Evolutionary conservation across 2,329 filamentous ascomycete species (phyloP).

Genomic region (Blastomyces gilchristii): DNA sequence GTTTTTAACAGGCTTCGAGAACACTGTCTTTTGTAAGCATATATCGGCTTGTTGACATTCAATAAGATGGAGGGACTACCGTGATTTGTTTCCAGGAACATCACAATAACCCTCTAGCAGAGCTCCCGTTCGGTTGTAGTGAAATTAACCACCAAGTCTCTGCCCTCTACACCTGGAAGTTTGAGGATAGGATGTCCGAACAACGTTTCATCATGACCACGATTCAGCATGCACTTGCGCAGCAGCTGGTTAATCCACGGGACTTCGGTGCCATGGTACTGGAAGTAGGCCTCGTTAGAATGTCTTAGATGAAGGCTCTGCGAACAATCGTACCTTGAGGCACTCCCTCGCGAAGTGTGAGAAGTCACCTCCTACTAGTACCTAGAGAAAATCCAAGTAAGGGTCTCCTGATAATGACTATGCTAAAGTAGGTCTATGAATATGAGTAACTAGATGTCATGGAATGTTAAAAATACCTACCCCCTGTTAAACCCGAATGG

Average conservation of each 20-base stretch:
- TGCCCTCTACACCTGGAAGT: conserved; percentile 41
- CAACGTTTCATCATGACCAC: conserved; percentile 45
- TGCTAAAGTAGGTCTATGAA: neutral
- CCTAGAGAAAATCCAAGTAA: conserved; percentile 30
- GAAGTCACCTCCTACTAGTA: conserved; percentile 22
- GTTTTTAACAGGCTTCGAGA: neutral
- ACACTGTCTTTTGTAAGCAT: neutral
- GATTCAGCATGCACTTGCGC: conserved; percentile 42
- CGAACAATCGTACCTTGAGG: neutral
- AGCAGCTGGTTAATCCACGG: conserved; percentile 24
- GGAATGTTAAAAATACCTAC: neutral
- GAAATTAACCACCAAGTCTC: conserved; percentile 39
- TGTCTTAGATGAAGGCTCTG: neutral
- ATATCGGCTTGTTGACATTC: neutral
- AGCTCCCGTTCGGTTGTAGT: conserved; percentile 43
- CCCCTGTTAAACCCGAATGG: neutral
- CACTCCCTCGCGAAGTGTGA: conserved; percentile 11
- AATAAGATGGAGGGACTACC: neutral
- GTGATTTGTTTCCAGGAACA: conserved; percentile 26
- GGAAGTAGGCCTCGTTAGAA: neutral
- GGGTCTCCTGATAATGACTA: conserved; percentile 10
- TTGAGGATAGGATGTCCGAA: conserved; percentile 46
- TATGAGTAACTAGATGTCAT: neutral
- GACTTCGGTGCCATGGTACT: conserved; percentile 14
- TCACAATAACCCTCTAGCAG: conserved; percentile 42